A percentile compares a stretch with the other conserved stretches of the same genome.
phyloP scores from a whole-genome alignment of 73 alveolate species.

The Durusdinium trenchii region DNA sequence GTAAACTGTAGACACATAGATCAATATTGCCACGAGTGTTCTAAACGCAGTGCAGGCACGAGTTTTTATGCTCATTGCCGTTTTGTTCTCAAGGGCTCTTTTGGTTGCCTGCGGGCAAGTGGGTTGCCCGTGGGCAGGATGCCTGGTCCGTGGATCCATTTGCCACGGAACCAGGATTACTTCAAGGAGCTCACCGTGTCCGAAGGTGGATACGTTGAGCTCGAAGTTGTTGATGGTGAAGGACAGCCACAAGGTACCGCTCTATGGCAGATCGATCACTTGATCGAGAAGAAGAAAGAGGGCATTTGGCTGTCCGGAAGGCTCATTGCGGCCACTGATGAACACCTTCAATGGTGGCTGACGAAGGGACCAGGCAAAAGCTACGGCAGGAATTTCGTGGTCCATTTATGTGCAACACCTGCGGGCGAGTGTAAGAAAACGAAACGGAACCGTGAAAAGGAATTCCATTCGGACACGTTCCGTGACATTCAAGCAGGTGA shows the following conservation, averaged over 20 bases:
- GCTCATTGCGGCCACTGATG: not conserved
- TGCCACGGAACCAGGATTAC: too few relatives aligned
- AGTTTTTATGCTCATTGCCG: too few relatives aligned
- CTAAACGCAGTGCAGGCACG: too few relatives aligned
- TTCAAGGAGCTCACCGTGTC: too few relatives aligned
- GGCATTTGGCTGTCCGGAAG: not conserved
- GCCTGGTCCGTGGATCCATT: too few relatives aligned
- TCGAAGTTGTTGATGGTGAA: too few relatives aligned
- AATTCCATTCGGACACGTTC: not conserved
- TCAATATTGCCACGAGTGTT: too few relatives aligned
- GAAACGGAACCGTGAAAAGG: not conserved
- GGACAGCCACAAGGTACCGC: not conserved
- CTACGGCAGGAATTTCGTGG: not conserved
- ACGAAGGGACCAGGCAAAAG: not conserved
- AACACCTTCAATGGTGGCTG: not conserved
- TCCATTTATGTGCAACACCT: not conserved
- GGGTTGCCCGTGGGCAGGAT: too few relatives aligned
- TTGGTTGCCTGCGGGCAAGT: too few relatives aligned
- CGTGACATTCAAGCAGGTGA: not conserved
- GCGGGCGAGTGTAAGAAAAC: not conserved
- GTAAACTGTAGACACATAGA: too few relatives aligned
- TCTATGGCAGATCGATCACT: not conserved
- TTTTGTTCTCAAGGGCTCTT: too few relatives aligned
- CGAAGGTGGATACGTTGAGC: too few relatives aligned
- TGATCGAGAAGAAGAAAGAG: not conserved